Evolutionary conservation across 306 rosid genomes (phyloP), one percentile per base, ranked within the genome.

Genomic region (Pterocarpus macrocarpus): DNA sequence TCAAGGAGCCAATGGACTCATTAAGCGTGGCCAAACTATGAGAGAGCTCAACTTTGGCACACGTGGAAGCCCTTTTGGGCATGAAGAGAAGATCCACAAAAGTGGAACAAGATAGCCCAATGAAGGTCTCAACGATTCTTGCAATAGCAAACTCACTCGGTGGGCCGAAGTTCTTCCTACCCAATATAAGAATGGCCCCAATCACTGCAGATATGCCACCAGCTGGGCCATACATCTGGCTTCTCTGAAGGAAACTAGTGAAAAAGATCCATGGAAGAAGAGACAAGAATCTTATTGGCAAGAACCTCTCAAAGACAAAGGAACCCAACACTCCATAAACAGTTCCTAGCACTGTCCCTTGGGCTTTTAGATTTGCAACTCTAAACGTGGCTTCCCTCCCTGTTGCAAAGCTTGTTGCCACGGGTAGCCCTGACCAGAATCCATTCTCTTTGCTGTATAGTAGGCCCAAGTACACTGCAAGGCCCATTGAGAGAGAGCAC

Each of bases 201-300:
- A 88, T 86, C 7, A 77, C 75, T 0, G 94, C 90, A 6, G 94
- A 84, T 68, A 90, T 80, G 4, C 85, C 90, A 41, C 94, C 94
- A 1, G 92, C 91, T 3, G 78, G 88, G 12, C 92, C 90, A 14
- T 91, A 91, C 86, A 90, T 79, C 30, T 32, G 59, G 79, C 91
- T 88, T 8, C 76, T 86, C 45, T 77, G 92, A 1, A 91, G 88
- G 74, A 89, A 90, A 59, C 83, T 74, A 0, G 97, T 88, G 88
- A 89, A 83, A 41, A 88, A 9, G 85, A 91, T 77, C 94, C 94
- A 89, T 22, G 94, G 94, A 55, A 89, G 69, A 15, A 91, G 91
- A 47, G 85, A 88, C 3, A 88, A 22, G 80, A 91, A 83, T 66
- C 92, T 83, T 4, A 82, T 53, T 1, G 87, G 69, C 61, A 88